These are phyloP conservation scores for Arachnomyces sp. DNA, from an alignment of 2,329 filamentous ascomycete species.

Conservation along the genomic window DNA sequence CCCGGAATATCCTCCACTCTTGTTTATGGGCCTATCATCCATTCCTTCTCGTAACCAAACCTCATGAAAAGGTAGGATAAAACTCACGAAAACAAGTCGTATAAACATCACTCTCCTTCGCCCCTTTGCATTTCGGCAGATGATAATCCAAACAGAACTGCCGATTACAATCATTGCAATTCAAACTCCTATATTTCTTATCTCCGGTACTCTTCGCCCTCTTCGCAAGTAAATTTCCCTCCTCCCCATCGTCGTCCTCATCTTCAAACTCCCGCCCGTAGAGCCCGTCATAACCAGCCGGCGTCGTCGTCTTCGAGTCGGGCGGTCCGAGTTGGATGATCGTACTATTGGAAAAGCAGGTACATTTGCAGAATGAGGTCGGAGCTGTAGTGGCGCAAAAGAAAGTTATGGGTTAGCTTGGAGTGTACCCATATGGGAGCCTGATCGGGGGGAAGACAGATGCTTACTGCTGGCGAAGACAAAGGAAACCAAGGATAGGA, in stretches of 20 bases:
- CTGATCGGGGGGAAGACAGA: not conserved
- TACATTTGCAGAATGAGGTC: constrained; percentile 66
- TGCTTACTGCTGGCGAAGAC: constrained; percentile 29
- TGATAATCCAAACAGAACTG: constrained; percentile 59
- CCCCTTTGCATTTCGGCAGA: constrained; percentile 54
- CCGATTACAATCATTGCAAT: constrained; percentile 60
- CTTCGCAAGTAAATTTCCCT: constrained; percentile 1
- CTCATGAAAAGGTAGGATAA: constrained; percentile 2
- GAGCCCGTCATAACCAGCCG: not conserved
- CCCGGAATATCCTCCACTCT: too few species aligned
- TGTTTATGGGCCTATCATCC: too few species aligned
- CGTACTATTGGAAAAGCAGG: constrained; percentile 59
- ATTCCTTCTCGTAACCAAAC: constrained; percentile 5
- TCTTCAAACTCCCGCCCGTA: constrained; percentile 16
- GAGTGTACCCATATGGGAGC: not conserved
- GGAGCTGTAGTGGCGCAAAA: constrained; percentile 22
- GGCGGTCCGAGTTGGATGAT: constrained; percentile 56
- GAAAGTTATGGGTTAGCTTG: constrained; percentile 3
- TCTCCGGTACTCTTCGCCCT: constrained; percentile 18
- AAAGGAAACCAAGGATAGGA: constrained; percentile 23
- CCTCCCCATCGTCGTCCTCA: constrained; percentile 11
- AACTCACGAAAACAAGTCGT: constrained; percentile 58
- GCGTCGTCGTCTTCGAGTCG: constrained; percentile 15
- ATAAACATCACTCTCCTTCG: constrained; percentile 56
- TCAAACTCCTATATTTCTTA: constrained; percentile 37